Percentiles rank a stretch among this genome's conserved stretches.
Conservation (phyloP, 2,329 filamentous ascomycete genomes). For the Bipolaris oryzae region DNA sequence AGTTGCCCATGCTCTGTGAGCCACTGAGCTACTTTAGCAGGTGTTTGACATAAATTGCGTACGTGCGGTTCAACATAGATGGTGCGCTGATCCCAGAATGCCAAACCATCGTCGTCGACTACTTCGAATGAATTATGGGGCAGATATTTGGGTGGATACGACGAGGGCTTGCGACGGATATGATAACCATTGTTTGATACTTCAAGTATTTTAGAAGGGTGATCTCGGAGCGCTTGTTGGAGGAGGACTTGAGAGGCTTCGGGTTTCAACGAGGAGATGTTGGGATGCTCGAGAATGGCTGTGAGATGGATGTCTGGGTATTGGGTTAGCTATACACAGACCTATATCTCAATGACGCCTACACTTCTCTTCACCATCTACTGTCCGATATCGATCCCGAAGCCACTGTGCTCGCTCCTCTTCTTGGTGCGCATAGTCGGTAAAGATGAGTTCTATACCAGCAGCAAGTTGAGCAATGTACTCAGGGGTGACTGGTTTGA, state of each 20-base stretch:
- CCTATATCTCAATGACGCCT: neutral
- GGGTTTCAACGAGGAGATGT: constrained; percentile 41
- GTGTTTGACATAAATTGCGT: constrained; percentile 38
- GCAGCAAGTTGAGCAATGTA: constrained; percentile 40
- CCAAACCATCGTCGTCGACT: constrained; percentile 37
- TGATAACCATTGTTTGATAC: constrained; percentile 35
- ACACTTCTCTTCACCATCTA: constrained; percentile 38
- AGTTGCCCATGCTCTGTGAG: constrained; percentile 38
- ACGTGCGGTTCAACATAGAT: constrained; percentile 48
- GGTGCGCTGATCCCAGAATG: constrained; percentile 46
- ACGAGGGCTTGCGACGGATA: constrained; percentile 38
- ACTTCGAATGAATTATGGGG: constrained; percentile 33
- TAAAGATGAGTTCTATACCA: constrained; percentile 44
- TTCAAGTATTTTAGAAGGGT: constrained; percentile 29
- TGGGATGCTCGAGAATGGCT: constrained; percentile 38
- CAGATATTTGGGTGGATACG: constrained; percentile 39
- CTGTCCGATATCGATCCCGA: constrained; percentile 27
- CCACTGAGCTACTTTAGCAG: constrained; percentile 40
- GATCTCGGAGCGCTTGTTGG: constrained; percentile 32
- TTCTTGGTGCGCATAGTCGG: constrained; percentile 46
- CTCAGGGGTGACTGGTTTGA: constrained; percentile 28
- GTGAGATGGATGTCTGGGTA: constrained; percentile 42
- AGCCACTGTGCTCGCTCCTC: constrained; percentile 34
- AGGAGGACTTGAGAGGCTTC: constrained; percentile 37
- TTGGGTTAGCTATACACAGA: neutral